Evolutionary conservation across 1,284 basidiomycete species (phyloP), one percentile per base, ranked within the genome.

Genomic region (Trichosporon asahii): DNA sequence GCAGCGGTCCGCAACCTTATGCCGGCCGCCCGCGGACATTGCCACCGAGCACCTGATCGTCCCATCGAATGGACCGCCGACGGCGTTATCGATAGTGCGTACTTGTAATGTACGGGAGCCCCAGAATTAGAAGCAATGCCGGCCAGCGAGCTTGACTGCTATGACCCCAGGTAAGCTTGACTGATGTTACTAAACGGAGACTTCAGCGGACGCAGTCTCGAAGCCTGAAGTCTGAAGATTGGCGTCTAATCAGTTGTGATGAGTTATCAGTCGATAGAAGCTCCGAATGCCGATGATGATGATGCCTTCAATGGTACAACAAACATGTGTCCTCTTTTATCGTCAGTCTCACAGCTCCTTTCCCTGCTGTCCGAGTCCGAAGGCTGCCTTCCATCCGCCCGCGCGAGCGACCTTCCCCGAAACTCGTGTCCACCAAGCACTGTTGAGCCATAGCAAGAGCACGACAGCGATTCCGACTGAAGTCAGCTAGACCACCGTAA

Each of bases 381-480:
- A 23, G 1, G 40, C 14, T 1, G 23, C 55, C 12, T 46, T 35
- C 71, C 72, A 72, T 0, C 76, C 74, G 2, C 76, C 74, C 2
- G 46, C 33, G 0, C 25, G 14, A 9, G 40, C 65, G 0, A 72
- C 65, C 21, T 66, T 46, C 2, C 23, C n/a, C 37, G 69, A 61
- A 21, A 74, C 46, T 12, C 76, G 68, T 21, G 67, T n/a, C 15
- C 69, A 15, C 77, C 77, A 78, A 0, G 74, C 53, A 2, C 67
- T 49, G 57, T 75, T 76, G 12, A 78, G 71, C 9, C 64, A 23
- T 18, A 74, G 5, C 25, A 78, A 72, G 11, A 78, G 70, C 11
- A 67, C 35, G 12, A 70, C 27, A 2, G 77, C 77, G 14, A 76
- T 31, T 15, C 33, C 37, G 14, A 68, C 77, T 78, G 57, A 7